phyloP scores from a whole-genome alignment of 169 alveolate species.

The Theileria annulata region DNA sequence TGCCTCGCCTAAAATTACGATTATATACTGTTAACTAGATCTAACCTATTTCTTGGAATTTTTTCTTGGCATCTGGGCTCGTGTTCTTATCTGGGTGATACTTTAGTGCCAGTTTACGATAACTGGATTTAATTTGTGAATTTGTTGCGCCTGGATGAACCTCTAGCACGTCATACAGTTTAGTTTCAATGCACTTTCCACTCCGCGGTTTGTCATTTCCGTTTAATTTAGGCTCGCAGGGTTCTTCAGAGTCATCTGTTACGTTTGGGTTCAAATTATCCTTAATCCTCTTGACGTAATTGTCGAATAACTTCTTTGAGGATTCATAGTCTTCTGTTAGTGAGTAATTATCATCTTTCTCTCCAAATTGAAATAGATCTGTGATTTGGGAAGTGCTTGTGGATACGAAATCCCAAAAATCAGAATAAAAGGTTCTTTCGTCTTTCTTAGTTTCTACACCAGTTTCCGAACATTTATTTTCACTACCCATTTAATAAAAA shows the following conservation, averaged over 20 bases:
- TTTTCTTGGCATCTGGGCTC: conserved; percentile 66
- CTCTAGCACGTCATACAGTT: conserved; percentile 65
- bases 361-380: conserved; percentile 62
- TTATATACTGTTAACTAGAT: not conserved
- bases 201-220: conserved; percentile 9
- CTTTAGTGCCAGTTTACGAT: conserved; percentile 88
- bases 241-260: not conserved
- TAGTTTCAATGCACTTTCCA: conserved; percentile 60
- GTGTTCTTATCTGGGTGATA: conserved; percentile 93
- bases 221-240: not conserved
- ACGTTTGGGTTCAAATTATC: not conserved
- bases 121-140: conserved; percentile 86
- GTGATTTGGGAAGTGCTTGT: conserved; percentile 37
- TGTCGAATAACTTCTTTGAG: conserved; percentile 8
- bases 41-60: conserved; percentile 68
- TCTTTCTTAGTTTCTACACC: not conserved
- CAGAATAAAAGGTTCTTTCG: conserved; percentile 24
- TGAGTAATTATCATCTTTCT: conserved; percentile 33
- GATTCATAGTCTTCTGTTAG: conserved; percentile 28
- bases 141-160: conserved; percentile 77
- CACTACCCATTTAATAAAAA: not conserved
- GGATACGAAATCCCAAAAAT: conserved; percentile 22
- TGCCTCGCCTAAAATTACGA: conserved; percentile 66
- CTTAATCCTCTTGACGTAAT: not conserved
- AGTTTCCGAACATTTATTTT: not conserved